Conservation (phyloP, 768 basidiomycete genomes). For the Suillus placidus region DNA sequence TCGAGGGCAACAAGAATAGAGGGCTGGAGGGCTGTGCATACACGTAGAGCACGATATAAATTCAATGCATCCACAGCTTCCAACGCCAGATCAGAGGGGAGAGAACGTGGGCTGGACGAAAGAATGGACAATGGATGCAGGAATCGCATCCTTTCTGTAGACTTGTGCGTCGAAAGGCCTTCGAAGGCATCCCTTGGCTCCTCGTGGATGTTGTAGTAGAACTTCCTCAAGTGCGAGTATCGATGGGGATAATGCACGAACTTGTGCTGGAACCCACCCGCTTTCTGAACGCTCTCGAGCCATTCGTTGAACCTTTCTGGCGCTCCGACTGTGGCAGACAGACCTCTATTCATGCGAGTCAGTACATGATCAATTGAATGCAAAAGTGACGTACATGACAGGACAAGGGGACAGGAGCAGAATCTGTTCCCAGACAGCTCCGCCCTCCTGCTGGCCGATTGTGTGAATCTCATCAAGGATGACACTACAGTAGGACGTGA, state of each 20-base stretch:
- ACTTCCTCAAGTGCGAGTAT: constrained; percentile 76
- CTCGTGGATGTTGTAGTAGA: constrained; percentile 47
- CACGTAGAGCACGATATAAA: constrained; percentile 50
- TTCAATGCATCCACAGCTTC: constrained; percentile 60
- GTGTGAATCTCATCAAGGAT: constrained; percentile 61
- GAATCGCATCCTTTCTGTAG: constrained; percentile 48
- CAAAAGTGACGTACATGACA: constrained; percentile 55
- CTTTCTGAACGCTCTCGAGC: constrained; percentile 62
- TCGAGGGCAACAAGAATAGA: constrained; percentile 34
- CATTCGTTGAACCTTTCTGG: constrained; percentile 68
- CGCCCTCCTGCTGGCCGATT: constrained; percentile 71
- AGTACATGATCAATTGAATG: not conserved
- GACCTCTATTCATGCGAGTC: constrained; percentile 44
- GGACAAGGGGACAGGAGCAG: constrained; percentile 70
- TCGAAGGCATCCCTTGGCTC: constrained; percentile 30
- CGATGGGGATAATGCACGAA: constrained; percentile 68
- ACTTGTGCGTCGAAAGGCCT: constrained; percentile 39
- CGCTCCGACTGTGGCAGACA: constrained; percentile 71
- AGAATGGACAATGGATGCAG: constrained; percentile 67
- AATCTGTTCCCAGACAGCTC: constrained; percentile 77
- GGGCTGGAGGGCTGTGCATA: constrained; percentile 26
- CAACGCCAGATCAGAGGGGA: constrained; percentile 66
- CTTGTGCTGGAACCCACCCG: constrained; percentile 59
- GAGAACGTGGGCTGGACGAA: constrained; percentile 48
- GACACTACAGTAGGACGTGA: constrained; percentile 46